Percentiles rank a stretch among this genome's conserved stretches.
phyloP scores from a whole-genome alignment of 2,329 filamentous ascomycete genomes.

The Arthrocladium fulminans region DNA sequence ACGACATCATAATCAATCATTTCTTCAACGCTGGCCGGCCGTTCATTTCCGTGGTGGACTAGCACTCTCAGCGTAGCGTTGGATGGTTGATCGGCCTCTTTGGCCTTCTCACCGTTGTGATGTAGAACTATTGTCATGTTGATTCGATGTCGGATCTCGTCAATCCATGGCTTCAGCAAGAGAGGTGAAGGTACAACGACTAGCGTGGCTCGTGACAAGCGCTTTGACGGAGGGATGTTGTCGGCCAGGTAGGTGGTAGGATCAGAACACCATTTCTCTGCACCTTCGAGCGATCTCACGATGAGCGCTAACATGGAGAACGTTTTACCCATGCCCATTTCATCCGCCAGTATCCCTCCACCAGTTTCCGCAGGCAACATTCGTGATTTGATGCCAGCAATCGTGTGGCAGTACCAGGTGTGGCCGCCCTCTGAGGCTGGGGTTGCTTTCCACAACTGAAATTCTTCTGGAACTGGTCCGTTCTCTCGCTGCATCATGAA shows the following conservation, averaged over 20 bases:
- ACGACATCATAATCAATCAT: conserved; percentile 35
- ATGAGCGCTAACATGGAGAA: conserved; percentile 45
- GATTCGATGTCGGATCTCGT: conserved; percentile 32
- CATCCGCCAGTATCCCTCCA: conserved; percentile 49
- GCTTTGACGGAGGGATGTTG: conserved; percentile 12
- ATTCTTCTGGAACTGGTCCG: conserved; percentile 26
- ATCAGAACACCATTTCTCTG: conserved; percentile 29
- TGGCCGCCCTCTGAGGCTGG: conserved; percentile 19
- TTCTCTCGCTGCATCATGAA: conserved; percentile 18
- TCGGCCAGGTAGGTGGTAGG: conserved; percentile 10
- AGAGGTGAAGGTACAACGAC: conserved; percentile 38
- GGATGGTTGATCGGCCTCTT: too few relatives aligned
- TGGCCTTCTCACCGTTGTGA: too few relatives aligned
- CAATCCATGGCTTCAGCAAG: conserved; percentile 34
- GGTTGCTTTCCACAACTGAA: conserved; percentile 24
- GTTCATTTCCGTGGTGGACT: conserved; percentile 32
- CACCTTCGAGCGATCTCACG: conserved; percentile 33
- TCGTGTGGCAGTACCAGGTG: conserved; percentile 29
- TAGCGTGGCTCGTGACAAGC: conserved; percentile 34
- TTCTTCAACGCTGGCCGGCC: conserved; percentile 21
- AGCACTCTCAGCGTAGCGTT: conserved; percentile 26
- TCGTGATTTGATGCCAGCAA: conserved; percentile 30
- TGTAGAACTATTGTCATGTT: conserved; percentile 13
- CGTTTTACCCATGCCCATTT: conserved; percentile 55
- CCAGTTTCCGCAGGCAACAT: conserved; percentile 23